Percentiles rank a stretch among this genome's conserved stretches.
Evolutionary conservation across 441 rosid genomes (phyloP).

Genomic region (Hura crepitans): DNA sequence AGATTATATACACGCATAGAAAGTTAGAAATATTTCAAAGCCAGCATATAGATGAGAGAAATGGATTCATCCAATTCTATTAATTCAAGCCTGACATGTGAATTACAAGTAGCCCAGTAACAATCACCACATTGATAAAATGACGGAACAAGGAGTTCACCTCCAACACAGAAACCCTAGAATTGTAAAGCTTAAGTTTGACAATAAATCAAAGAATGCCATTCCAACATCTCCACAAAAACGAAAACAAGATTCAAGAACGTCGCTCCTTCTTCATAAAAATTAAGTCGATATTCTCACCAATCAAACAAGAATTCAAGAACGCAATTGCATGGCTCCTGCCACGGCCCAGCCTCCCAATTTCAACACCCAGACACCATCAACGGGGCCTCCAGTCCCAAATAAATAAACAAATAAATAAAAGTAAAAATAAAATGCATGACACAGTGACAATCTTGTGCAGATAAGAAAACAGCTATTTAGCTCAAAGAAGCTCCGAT

Average conservation of each 20-base stretch:
- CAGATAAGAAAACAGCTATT: background rate
- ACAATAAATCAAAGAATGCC: background rate
- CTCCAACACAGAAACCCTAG: conserved; percentile 4
- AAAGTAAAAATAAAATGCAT: background rate
- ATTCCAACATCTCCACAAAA: background rate
- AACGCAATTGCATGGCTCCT: conserved; percentile 8
- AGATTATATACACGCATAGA: background rate
- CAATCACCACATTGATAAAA: conserved; percentile 2
- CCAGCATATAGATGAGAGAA: background rate
- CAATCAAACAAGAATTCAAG: background rate
- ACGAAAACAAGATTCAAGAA: background rate
- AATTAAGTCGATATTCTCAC: background rate
- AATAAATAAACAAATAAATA: background rate
- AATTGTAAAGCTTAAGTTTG: background rate
- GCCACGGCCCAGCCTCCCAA: background rate
- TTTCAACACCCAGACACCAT: background rate
- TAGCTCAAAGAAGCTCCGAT: background rate
- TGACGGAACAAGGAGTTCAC: background rate
- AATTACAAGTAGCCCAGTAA: background rate
- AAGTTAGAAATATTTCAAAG: background rate
- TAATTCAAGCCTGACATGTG: background rate
- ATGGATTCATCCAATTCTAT: background rate
- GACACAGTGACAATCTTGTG: background rate
- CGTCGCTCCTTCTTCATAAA: background rate
- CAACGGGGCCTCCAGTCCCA: background rate